phyloP scores from a whole-genome alignment of 164 flowering plant genomes.

The Nymphaea colorata region DNA sequence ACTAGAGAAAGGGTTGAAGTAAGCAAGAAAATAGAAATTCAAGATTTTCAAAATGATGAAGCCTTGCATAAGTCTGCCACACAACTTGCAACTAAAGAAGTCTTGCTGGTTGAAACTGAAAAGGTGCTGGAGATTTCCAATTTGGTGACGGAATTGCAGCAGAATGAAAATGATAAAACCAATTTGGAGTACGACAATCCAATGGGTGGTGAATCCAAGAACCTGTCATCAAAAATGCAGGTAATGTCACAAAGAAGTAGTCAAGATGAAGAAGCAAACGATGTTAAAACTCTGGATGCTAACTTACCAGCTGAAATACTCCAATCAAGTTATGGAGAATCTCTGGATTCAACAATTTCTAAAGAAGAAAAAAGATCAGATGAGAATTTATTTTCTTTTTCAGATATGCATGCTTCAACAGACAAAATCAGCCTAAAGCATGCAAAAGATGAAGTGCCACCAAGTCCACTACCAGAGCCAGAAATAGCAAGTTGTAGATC shows the following conservation, averaged over 20 bases:
- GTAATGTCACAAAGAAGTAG: slow-evolving; percentile 2
- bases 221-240: background rate
- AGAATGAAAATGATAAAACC: slow-evolving; percentile 5
- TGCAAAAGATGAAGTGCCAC: background rate
- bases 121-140: slow-evolving; percentile 5
- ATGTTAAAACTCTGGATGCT: background rate
- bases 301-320: background rate
- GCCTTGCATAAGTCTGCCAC: background rate
- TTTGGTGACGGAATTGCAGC: slow-evolving; percentile 3
- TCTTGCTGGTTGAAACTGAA: slow-evolving; percentile 2
- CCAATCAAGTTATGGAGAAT: slow-evolving; percentile 3
- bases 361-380: background rate
- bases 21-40: slow-evolving; percentile 6
- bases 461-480: background rate
- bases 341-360: background rate
- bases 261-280: background rate
- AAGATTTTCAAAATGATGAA: background rate
- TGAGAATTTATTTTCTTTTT: background rate
- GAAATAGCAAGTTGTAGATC: background rate
- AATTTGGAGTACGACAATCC: background rate
- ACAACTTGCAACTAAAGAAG: background rate
- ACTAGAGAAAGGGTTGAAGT: slow-evolving; percentile 13
- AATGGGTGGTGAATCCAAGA: background rate
- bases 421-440: background rate
- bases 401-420: background rate